Base-by-base conservation (phyloP, 2,329 filamentous ascomycete species). In the Colletotrichum australisinense region DNA sequence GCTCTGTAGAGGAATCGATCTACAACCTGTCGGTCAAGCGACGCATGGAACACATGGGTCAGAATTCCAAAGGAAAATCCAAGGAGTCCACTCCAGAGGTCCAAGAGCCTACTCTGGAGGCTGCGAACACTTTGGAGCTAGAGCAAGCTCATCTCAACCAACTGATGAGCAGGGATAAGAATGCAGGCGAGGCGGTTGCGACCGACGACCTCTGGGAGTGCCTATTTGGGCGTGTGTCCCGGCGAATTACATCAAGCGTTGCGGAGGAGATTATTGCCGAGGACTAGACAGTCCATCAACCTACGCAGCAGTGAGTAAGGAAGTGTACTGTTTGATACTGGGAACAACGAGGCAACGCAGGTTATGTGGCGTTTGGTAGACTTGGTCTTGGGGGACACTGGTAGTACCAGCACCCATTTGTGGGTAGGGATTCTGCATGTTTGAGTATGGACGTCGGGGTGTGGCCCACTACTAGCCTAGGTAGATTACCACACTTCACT, bases 1-100 rank as follows among this genome's bases (percentile, higher is more conserved):
- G 93, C 64, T 97, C 96, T 0, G 94, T 98, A 0, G 97, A 99
- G 80, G 93, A 97, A 83, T 93, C 93, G 1, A 97, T 98, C 75
- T 95, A 98, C 83, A 91, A 95, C 72, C 89, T 98, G 42, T 97
- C 94, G 0, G 94, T 97, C 1, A 87, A 89, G 73, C 89, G 95
- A 32, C 91, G 96, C 4, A 85, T 98, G 77, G 91, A 93, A 69
- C 95, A 98, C 79, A 93, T 98, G 80, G 88, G 87, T 2, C 85
- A 81, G 59, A 85, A 69, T 82, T 77, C 63, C 67, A 84, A 83
- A 72, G 79, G 79, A 14, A 84, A 86, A 75, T 82, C 80, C 11
- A 86, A 83, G 58, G 84, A 84, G 68, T 78, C 80, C 3, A 84
- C 81, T 16, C 80, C 84, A 0, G 85, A 88, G 79, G 75, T 91